Evolutionary conservation across 768 basidiomycete species (phyloP), one percentile per base, ranked within the genome.

Genomic region (Lentinula aciculospora): DNA sequence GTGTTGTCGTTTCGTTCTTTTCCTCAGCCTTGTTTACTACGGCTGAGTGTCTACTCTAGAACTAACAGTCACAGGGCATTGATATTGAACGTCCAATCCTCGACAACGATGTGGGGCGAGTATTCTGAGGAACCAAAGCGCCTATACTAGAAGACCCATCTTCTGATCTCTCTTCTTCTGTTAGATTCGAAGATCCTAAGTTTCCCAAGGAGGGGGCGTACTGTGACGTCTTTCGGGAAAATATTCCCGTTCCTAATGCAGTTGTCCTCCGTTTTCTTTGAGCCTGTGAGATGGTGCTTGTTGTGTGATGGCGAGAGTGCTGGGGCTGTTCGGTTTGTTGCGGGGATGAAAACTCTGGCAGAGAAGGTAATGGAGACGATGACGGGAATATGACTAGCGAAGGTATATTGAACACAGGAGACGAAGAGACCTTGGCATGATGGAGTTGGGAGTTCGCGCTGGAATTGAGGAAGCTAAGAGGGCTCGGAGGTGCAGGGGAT

Each of bases 21-120:
- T n/a, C n/a, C n/a, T n/a, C n/a, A n/a, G n/a, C n/a, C n/a, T n/a
- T n/a, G n/a, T n/a, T n/a, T n/a, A n/a, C n/a, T n/a, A n/a, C n/a
- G n/a, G n/a, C n/a, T n/a, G n/a, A n/a, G n/a, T n/a, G n/a, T n/a
- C n/a, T n/a, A n/a, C n/a, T n/a, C n/a, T n/a, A n/a, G n/a, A n/a
- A n/a, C n/a, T n/a, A n/a, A n/a, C n/a, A n/a, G n/a, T n/a, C 4
- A 39, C 3, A 36, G 25, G 51, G 51, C 51, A 36, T 53, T 15
- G 51, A 53, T 8, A 53, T 25, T 21, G 51, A 53, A 15, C 51
- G 51, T 13, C 51, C 51, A n/a, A 53, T 53, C 23, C 27, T 53
- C 13, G 39, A 7, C 23, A 53, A 39, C 32, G 23, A 4, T 25
- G 36, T 12, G 4, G 51, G 51, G 2, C 36, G 51, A 25, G 5